Percentiles rank a stretch among this genome's conserved stretches.
phyloP scores from a whole-genome alignment of 108 stramenopile species.

The Nannochloropsis gaditana region DNA sequence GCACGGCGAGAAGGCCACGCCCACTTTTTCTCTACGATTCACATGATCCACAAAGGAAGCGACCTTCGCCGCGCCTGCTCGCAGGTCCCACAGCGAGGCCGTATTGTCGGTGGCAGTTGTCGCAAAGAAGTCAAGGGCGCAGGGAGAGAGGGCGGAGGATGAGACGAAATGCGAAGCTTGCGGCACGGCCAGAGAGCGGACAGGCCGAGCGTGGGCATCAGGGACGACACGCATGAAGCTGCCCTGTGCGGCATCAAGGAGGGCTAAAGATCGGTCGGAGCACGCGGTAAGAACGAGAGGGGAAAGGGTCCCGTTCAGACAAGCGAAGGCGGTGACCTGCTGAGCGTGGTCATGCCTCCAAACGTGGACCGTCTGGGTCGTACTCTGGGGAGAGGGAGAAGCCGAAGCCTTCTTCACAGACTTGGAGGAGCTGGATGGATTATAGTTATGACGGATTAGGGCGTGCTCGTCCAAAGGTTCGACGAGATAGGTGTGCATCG shows the following conservation, averaged over 20 bases:
- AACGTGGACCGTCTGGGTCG: neutral
- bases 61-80: neutral
- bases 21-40: slow-evolving; percentile 22
- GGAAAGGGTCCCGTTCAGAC: slow-evolving; percentile 28
- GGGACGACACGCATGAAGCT: slow-evolving; percentile 5
- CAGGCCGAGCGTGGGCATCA: slow-evolving; percentile 12
- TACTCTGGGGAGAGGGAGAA: neutral
- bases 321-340: slow-evolving; percentile 11
- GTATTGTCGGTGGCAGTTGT: slow-evolving; percentile 20
- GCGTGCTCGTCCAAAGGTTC: neutral
- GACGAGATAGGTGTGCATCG: neutral
- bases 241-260: slow-evolving; percentile 27
- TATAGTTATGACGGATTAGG: neutral
- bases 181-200: slow-evolving; percentile 23
- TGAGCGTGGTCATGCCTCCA: slow-evolving; percentile 11
- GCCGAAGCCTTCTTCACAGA: neutral
- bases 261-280: slow-evolving; percentile 24
- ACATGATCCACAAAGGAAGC: slow-evolving; percentile 22
- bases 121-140: slow-evolving; percentile 19
- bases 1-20: slow-evolving; percentile 11
- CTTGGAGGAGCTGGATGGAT: neutral
- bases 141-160: neutral
- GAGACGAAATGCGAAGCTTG: slow-evolving; percentile 23
- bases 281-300: slow-evolving; percentile 27
- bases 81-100: slow-evolving; percentile 31